phyloP scores from a whole-genome alignment of 768 basidiomycete genomes.

The Lentinus brumalis region DNA sequence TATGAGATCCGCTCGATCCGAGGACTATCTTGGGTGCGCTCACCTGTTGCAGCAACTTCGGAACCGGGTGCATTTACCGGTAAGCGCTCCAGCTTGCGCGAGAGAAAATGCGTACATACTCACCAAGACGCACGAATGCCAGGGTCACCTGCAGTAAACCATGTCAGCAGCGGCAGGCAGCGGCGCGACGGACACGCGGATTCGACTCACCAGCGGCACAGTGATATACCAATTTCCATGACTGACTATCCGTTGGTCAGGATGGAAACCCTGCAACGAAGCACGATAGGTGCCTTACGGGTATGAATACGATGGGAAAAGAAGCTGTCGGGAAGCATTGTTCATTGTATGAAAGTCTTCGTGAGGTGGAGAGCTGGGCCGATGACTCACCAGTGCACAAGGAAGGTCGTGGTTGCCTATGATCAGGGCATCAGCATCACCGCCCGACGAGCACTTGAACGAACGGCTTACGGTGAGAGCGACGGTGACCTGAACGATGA shows the following conservation, averaged over 20 bases:
- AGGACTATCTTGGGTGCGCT: not conserved
- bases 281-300: not conserved
- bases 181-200: not conserved
- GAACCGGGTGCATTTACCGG: not conserved
- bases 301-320: slow-evolving; percentile 20
- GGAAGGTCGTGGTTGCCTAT: slow-evolving; percentile 27
- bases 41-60: slow-evolving; percentile 8
- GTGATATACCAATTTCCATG: slow-evolving; percentile 15
- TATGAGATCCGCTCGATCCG: not conserved
- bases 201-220: slow-evolving; percentile 14
- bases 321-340: slow-evolving; percentile 19
- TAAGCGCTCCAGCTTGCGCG: not conserved
- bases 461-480: slow-evolving; percentile 15
- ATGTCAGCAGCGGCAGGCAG: not conserved
- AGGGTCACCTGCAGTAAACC: slow-evolving; percentile 9
- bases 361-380: not conserved
- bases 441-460: not conserved
- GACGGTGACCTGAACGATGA: slow-evolving; percentile 5
- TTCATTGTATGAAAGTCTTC: not conserved
- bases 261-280: not conserved
- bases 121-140: slow-evolving; percentile 19
- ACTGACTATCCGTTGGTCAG: slow-evolving; percentile 13
- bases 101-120: not conserved
- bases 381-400: slow-evolving; percentile 25
- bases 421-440: not conserved